Evolutionary conservation across 495 filamentous ascomycete species (phyloP), one percentile per base, ranked within the genome.

Genomic region (Neurospora hispaniola): DNA sequence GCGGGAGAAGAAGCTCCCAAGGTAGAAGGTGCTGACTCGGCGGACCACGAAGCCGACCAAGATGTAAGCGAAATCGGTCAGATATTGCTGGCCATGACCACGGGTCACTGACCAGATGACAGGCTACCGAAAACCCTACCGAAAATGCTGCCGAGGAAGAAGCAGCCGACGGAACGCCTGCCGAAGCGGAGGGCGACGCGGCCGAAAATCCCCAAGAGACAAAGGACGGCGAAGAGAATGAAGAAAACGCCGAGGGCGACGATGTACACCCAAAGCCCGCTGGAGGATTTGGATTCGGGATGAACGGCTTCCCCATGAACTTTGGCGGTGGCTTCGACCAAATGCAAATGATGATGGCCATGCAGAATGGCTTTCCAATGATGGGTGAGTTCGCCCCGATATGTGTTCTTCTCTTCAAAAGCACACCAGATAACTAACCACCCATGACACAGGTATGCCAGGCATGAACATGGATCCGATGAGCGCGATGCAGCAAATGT

Each of bases 401-500:
- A n/a, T 39, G 20, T 1, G 69, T 39, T 59, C 23, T 42, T 59
- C 31, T 54, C 39, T 23, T 3, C 20, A 6, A 43, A 40, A 43
- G 23, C 39, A 70, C 35, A 4, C 59, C 69, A 71, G 70, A 80
- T 81, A 75, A 82, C 76, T 75, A 72, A 74, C 77, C 69, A 69
- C 44, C n/a, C 16, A 11, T 31, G 3, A 9, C 14, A 31, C 72
- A 92, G 92, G 88, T 76, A 93, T 93, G 90, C 85, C 89, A 74
- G 90, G 89, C 79, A 93, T 94, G 90, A 85, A 84, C 79, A 94
- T 97, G 91, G 92, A 94, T 86, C 92, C 92, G 77, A 94, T 94
- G 92, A 62, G 54, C 54, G 54, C 54, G 27, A 85, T 86, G 84
- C 92, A 93, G 88, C 92, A 96, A 81, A 95, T 96, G 91, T 93